Evolutionary conservation across 768 basidiomycete species (phyloP).

Genomic region (Favolaschia claudopus): DNA sequence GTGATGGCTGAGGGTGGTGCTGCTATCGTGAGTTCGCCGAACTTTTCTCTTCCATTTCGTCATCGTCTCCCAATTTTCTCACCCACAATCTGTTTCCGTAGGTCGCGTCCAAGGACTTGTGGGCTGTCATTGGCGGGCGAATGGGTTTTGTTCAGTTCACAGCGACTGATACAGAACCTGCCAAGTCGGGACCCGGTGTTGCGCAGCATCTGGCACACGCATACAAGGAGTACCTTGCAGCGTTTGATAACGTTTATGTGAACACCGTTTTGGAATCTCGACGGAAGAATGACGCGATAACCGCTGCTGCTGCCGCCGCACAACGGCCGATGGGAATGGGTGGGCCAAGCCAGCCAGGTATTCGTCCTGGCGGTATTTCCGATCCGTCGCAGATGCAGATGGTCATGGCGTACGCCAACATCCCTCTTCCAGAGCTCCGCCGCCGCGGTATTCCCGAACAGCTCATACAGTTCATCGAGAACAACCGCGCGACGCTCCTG

Average conservation of each 20-base stretch:
- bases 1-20: slow-evolving; percentile 68
- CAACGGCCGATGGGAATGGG: slow-evolving; percentile 7
- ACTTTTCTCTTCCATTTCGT: not conserved
- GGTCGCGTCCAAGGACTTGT: slow-evolving; percentile 64
- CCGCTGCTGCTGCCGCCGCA: too few species aligned
- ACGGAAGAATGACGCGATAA: slow-evolving; percentile 29
- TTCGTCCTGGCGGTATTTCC: slow-evolving; percentile 10
- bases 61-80: slow-evolving; percentile 3
- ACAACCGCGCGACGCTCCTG: slow-evolving; percentile 56
- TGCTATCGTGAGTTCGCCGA: slow-evolving; percentile 54
- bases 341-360: not conserved
- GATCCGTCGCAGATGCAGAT: slow-evolving; percentile 49
- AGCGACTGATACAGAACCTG: slow-evolving; percentile 64
- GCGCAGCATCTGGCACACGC: slow-evolving; percentile 66
- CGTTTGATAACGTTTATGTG: slow-evolving; percentile 66
- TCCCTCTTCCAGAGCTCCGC: slow-evolving; percentile 59
- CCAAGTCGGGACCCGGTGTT: slow-evolving; percentile 65
- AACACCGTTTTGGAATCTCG: slow-evolving; percentile 46
- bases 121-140: slow-evolving; percentile 72
- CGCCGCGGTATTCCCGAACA: slow-evolving; percentile 54
- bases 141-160: slow-evolving; percentile 74
- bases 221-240: slow-evolving; percentile 64
- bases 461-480: slow-evolving; percentile 65
- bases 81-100: slow-evolving; percentile 35
- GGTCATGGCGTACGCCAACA: slow-evolving; percentile 56